Evolutionary conservation across 495 filamentous ascomycete species (phyloP), one percentile per base, ranked within the genome.

Genomic region (Usnea hakonensis): DNA sequence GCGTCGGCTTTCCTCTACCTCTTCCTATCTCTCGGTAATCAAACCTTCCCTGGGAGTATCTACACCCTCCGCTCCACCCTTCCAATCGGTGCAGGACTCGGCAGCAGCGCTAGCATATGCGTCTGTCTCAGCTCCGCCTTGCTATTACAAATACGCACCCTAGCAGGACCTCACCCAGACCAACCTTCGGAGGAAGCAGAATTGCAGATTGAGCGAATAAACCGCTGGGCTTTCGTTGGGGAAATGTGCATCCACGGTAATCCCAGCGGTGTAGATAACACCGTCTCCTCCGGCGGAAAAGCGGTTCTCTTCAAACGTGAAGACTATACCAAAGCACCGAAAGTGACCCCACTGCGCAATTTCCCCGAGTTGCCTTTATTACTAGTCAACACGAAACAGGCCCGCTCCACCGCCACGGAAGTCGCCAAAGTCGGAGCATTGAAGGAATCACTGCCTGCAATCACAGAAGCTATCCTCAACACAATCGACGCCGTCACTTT

Each of bases 181-280:
- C 93, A 97, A 72, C 88, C 89, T 16, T 68, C 82, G 3, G 82
- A 86, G 17, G 94, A 97, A 77, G 87, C 87, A 41, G 85, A 87
- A 40, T 71, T 88, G 41, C 92, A 97, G 70, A 78, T 96, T 26
- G 90, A 97, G 75, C 85, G 92, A 60, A 95, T 98, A 69, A 98
- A 98, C 71, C 84, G 88, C 57, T 98, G 94, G 94, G 93, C 94
- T 0, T 97, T 95, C 71, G 94, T 97, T 1, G 90, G 89, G 32
- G 94, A 98, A 75, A 86, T 97, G 82, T 92, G 90, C 69, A 97
- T 96, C 48, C 94, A 98, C 73, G 92, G 92, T 32, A 96, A 96
- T 70, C 93, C 94, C 6, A 95, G 90, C 11, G 94, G 94, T 0
- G 90, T 98, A 57, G 94, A 98, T 76, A 98, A 98, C 73, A 97